phyloP scores from a whole-genome alignment of 2,329 filamentous ascomycete species.

The Fusarium concolor region DNA sequence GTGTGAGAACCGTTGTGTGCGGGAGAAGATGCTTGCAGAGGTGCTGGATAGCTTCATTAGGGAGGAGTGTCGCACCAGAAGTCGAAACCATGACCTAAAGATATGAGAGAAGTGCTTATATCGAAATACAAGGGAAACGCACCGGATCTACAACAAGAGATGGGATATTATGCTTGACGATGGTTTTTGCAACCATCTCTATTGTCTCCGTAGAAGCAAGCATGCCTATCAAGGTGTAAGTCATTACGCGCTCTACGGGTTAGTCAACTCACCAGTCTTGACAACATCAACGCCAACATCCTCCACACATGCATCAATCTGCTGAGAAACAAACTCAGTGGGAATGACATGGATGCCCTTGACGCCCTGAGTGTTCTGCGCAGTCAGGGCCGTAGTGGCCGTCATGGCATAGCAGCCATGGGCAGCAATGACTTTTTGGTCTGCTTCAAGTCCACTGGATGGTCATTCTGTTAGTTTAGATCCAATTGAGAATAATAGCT shows the following conservation, averaged over 20 bases:
- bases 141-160: conserved; percentile 55
- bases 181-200: conserved; percentile 49
- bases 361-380: conserved; percentile 91
- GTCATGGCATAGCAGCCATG: conserved; percentile 97
- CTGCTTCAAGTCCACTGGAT: conserved; percentile 87
- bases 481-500: neutral
- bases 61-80: conserved; percentile 77
- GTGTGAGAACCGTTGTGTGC: conserved; percentile 75
- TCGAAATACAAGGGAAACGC: conserved; percentile 1
- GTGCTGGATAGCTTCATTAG: conserved; percentile 70
- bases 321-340: conserved; percentile 80
- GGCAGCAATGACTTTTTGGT: conserved; percentile 92
- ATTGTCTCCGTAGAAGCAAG: conserved; percentile 54
- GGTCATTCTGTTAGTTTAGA: neutral
- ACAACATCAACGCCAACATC: conserved; percentile 91
- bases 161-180: conserved; percentile 48
- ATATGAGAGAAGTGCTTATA: neutral
- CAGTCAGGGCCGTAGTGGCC: conserved; percentile 93
- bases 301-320: conserved; percentile 85
- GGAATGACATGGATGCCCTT: conserved; percentile 84
- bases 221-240: conserved; percentile 50
- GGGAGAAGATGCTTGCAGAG: conserved; percentile 72
- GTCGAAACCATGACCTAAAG: conserved; percentile 90
- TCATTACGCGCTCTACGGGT: neutral
- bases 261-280: conserved; percentile 77